Base-by-base conservation (phyloP, 169 alveolate species). In the Plasmodium gaboni region DNA sequence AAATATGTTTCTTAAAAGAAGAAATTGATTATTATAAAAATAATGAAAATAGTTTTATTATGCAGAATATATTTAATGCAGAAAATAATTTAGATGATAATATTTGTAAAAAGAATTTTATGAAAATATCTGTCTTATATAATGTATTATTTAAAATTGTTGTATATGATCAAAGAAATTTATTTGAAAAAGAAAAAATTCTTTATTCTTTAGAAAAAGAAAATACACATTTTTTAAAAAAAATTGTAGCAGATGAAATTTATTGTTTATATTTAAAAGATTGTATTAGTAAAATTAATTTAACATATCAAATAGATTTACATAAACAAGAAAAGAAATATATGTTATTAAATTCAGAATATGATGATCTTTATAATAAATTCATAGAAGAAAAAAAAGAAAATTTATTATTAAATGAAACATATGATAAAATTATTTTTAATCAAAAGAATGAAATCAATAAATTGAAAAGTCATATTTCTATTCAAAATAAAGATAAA, bases 291-390 rank as follows among this genome's bases (percentile, higher is more conserved):
- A 86, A 86, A 86, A 86, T 86, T 2, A 86, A 86, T 64, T 60
- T 86, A 38, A 86, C 92, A 7, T 86, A 86, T 64, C 92, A 86
- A 60, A 71, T 86, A 15, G 92, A 86, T 70, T 55, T 86, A 12
- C 92, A 86, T 38, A 86, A 86, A 71, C 92, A 86, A 67, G 92
- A 86, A 38, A 86, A 86, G 42, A 86, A 86, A 32, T 86, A 70
- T 19, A 86, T 86, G 87, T 19, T 86, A 6, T 57, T 86, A 19
- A 86, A 86, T 46, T 69, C 92, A 10, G 87, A 86, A 59, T 86
- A 86, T 63, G 87, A 86, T n/a, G 74, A 70, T 15, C 87, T 86
- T 24, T 86, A 70, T 28, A 70, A 60, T 53, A 86, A 86, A 64
- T 86, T 86, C 61, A 13, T 86, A 5, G 48, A 59, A 13, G 92